phyloP scores from a whole-genome alignment of 371 early-diverging fungal genomes.

The Zychaea mexicana region DNA sequence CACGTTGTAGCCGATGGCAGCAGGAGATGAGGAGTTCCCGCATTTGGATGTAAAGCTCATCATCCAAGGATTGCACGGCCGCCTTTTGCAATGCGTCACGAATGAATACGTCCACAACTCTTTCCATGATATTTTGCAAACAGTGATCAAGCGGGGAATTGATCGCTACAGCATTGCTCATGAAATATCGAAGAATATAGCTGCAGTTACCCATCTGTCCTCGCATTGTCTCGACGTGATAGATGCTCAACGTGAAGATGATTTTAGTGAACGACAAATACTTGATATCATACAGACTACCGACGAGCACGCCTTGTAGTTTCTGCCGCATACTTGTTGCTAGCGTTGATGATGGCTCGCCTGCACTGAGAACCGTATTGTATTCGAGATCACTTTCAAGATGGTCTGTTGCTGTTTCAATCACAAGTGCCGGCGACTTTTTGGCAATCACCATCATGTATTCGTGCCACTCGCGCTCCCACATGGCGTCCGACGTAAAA shows the following conservation, averaged over 20 bases:
- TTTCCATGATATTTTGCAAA: slow-evolving; percentile 76
- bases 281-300: slow-evolving; percentile 60
- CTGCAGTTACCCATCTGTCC: slow-evolving; percentile 70
- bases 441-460: slow-evolving; percentile 73
- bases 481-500: slow-evolving; percentile 71
- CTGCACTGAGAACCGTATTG: slow-evolving; percentile 73
- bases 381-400: slow-evolving; percentile 88
- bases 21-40: slow-evolving; percentile 62
- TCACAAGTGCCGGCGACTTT: slow-evolving; percentile 85
- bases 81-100: slow-evolving; percentile 57
- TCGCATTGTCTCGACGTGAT: slow-evolving; percentile 86
- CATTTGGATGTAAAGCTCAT: slow-evolving; percentile 57
- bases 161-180: slow-evolving; percentile 78
- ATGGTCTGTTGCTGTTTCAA: slow-evolving; percentile 74
- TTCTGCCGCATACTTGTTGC: slow-evolving; percentile 26
- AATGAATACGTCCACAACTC: slow-evolving; percentile 50
- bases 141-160: slow-evolving; percentile 66
- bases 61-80: slow-evolving; percentile 46
- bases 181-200: slow-evolving; percentile 78
- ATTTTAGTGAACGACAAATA: slow-evolving; percentile 70
- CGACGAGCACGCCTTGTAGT: slow-evolving; percentile 28
- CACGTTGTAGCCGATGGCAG: slow-evolving; percentile 70
- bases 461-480: slow-evolving; percentile 76
- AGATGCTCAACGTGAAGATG: slow-evolving; percentile 82
- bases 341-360: slow-evolving; percentile 56